phyloP scores from a whole-genome alignment of 805 yeast genomes.

The Lachancea mirantina region DNA sequence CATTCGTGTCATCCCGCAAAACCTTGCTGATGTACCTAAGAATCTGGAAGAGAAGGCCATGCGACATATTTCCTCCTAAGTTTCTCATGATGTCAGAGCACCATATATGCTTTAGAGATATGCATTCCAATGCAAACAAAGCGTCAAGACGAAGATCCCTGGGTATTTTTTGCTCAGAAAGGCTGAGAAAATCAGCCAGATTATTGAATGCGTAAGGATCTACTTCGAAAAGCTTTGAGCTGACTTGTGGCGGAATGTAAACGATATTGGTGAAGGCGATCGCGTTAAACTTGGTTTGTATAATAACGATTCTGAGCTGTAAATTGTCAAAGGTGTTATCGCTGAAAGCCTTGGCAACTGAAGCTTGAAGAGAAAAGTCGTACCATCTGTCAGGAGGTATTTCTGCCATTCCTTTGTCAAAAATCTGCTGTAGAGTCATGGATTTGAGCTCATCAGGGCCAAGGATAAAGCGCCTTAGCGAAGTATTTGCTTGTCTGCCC shows the following conservation, averaged over 20 bases:
- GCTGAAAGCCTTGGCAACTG: slow-evolving; percentile 68
- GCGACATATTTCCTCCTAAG: slow-evolving; percentile 79
- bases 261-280: slow-evolving; percentile 56
- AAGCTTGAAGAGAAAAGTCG: slow-evolving; percentile 53
- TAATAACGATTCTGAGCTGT: slow-evolving; percentile 48
- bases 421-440: slow-evolving; percentile 52
- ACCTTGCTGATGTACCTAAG: slow-evolving; percentile 55
- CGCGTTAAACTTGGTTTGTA: slow-evolving; percentile 59
- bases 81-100: slow-evolving; percentile 71
- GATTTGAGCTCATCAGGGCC: slow-evolving; percentile 51
- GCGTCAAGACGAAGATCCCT: slow-evolving; percentile 51
- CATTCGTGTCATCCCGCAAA: slow-evolving; percentile 35
- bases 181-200: slow-evolving; percentile 64
- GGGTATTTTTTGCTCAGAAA: slow-evolving; percentile 50
- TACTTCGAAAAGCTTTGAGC: slow-evolving; percentile 59
- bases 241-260: slow-evolving; percentile 49
- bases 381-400: slow-evolving; percentile 60
- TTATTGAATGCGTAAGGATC: slow-evolving; percentile 66
- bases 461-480: slow-evolving; percentile 42
- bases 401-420: slow-evolving; percentile 48
- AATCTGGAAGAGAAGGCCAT: slow-evolving; percentile 72
- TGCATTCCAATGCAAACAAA: slow-evolving; percentile 57
- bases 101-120: slow-evolving; percentile 60
- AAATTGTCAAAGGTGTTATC: slow-evolving; percentile 46
- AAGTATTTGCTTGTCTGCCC: no score